These are phyloP conservation scores for Chlamydomonas asymmetrica DNA, from an alignment of 139 green algal genomes.

Conservation along the genomic window DNA sequence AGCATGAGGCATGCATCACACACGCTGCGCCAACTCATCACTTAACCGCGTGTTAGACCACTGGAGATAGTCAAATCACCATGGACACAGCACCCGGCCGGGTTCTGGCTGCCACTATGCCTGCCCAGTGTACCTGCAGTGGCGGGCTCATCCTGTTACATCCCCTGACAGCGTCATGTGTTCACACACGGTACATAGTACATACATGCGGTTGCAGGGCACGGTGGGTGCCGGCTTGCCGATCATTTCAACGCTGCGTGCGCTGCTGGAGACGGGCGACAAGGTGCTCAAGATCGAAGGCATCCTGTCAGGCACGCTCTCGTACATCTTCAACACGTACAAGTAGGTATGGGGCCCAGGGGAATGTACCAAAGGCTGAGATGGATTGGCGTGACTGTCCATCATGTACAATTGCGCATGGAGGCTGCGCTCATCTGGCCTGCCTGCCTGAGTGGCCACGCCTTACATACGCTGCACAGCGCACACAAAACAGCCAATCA, in stretches of 20 bases:
- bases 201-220: conserved; percentile 39
- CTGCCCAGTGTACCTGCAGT: not conserved
- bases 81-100: too few species aligned
- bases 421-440: too few species aligned
- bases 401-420: too few species aligned
- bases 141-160: not conserved
- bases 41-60: not conserved
- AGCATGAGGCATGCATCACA: too few species aligned
- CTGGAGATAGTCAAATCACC: too few species aligned
- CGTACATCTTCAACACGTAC: conserved; percentile 98
- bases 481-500: too few species aligned
- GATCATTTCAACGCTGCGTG: conserved; percentile 90
- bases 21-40: not conserved
- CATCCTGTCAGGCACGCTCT: conserved; percentile 94
- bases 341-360: conserved; percentile 16
- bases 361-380: too few species aligned
- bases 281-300: conserved; percentile 83
- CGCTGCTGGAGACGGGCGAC: conserved; percentile 89
- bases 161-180: not conserved
- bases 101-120: too few species aligned
- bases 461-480: too few species aligned
- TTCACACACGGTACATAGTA: not conserved
- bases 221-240: conserved; percentile 95
- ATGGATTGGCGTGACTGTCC: too few species aligned
- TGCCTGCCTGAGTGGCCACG: too few species aligned